Evolutionary conservation across 371 early-diverging fungal species (phyloP).

Genomic region (Chytridium lagenaria): DNA sequence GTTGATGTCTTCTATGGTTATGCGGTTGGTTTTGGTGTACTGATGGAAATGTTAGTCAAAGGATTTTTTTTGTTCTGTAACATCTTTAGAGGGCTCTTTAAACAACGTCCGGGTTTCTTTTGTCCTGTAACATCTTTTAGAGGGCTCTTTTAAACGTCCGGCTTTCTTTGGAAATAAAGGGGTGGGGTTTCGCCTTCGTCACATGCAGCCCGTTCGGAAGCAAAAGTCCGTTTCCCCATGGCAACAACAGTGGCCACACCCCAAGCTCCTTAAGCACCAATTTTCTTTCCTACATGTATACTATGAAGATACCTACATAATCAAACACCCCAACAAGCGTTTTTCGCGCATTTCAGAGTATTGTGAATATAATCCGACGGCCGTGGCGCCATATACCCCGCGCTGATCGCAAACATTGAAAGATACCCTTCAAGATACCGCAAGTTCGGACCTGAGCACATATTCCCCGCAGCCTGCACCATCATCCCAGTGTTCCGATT

Average conservation of each 20-base stretch:
- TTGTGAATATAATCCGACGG: background rate
- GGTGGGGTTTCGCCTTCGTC: too few species aligned
- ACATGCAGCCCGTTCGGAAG: too few species aligned
- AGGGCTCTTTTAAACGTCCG: background rate
- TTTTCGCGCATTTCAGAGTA: conserved; percentile 9
- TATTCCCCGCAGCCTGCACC: background rate
- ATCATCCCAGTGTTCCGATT: background rate
- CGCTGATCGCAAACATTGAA: background rate
- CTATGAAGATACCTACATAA: conserved; percentile 1
- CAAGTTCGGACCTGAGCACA: background rate
- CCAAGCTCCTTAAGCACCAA: background rate
- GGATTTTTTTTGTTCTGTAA: too few species aligned
- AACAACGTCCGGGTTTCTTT: background rate
- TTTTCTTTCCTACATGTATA: too few species aligned
- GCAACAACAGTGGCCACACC: too few species aligned
- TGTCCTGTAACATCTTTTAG: background rate
- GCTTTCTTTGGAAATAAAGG: too few species aligned
- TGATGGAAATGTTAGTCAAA: background rate
- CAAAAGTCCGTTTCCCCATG: too few species aligned
- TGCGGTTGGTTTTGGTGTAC: background rate
- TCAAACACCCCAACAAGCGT: conserved; percentile 7
- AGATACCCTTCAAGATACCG: conserved; percentile 6
- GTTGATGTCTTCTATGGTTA: background rate
- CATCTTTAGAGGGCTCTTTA: background rate
- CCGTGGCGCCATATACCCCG: background rate